Evolutionary conservation across 176 grass and related monocot genomes (phyloP).

Genomic region (Oryza longistaminata): DNA sequence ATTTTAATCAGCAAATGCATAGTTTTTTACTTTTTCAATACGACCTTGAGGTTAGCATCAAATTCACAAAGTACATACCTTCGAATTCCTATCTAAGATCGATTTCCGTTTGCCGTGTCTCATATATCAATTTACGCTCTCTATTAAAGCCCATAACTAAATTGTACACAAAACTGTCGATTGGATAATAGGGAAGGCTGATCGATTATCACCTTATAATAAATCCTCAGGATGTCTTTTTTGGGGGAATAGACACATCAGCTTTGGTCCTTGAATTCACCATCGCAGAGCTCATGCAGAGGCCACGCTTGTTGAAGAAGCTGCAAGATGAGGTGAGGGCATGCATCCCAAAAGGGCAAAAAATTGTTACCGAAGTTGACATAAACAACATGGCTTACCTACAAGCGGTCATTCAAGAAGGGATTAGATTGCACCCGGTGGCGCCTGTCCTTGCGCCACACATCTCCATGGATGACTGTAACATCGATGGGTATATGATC

Average conservation of each 20-base stretch:
- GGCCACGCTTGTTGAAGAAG: conserved; percentile 26
- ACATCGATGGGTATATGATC: background rate
- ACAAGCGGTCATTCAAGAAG: background rate
- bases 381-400: background rate
- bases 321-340: conserved; percentile 33
- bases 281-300: conserved; percentile 40
- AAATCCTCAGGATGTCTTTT: conserved; percentile 38
- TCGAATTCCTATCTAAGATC: too few species aligned
- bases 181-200: too few species aligned
- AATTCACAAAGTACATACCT: too few species aligned
- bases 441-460: background rate
- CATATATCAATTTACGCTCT: too few species aligned
- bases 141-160: too few species aligned
- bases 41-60: too few species aligned
- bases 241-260: conserved; percentile 33
- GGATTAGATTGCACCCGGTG: background rate
- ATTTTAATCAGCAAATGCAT: too few species aligned
- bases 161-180: too few species aligned
- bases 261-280: conserved; percentile 36
- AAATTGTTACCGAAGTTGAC: conserved; percentile 19
- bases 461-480: background rate
- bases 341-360: background rate
- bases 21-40: too few species aligned
- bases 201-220: background rate
- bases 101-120: too few species aligned